phyloP scores from a whole-genome alignment of 2,329 filamentous ascomycete genomes.

The Apiospora arundinis region DNA sequence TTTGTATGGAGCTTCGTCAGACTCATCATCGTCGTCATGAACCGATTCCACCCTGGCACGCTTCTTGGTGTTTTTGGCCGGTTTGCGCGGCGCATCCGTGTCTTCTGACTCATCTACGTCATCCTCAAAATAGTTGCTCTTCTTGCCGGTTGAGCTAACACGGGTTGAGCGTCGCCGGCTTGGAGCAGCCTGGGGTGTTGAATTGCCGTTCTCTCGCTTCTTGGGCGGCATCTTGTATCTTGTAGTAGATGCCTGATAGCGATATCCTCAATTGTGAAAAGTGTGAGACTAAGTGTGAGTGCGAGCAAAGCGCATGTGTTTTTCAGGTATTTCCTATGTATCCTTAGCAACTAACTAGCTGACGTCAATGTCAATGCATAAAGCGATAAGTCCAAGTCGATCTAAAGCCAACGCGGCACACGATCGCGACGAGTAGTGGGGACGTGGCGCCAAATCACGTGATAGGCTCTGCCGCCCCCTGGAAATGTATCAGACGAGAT shows the following conservation, averaged over 20 bases:
- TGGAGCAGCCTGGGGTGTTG: slow-evolving; percentile 34
- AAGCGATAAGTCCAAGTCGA: background rate
- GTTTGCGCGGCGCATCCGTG: background rate
- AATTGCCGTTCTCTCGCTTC: background rate
- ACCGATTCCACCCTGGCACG: slow-evolving; percentile 21
- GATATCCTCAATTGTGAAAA: background rate
- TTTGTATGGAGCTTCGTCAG: slow-evolving; percentile 32
- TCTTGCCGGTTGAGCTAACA: slow-evolving; percentile 49
- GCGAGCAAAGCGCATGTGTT: background rate
- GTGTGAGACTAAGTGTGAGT: background rate
- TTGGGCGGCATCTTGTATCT: slow-evolving; percentile 16
- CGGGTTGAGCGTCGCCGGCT: slow-evolving; percentile 49
- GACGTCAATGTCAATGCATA: slow-evolving; percentile 8
- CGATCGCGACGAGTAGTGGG: background rate
- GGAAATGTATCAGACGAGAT: background rate
- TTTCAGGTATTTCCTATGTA: background rate
- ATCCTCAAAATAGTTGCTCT: slow-evolving; percentile 59
- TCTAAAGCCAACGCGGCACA: slow-evolving; percentile 5
- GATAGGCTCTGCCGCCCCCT: background rate
- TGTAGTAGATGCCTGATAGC: background rate
- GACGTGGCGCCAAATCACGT: slow-evolving; percentile 3
- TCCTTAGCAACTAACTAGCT: background rate
- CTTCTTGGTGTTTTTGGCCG: slow-evolving; percentile 19
- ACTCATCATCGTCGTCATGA: slow-evolving; percentile 30
- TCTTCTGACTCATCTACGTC: slow-evolving; percentile 29